A percentile compares a stretch with the other conserved stretches of the same genome.
Evolutionary conservation across 2,329 filamentous ascomycete species (phyloP).

Genomic region (Eurotiales sp.): DNA sequence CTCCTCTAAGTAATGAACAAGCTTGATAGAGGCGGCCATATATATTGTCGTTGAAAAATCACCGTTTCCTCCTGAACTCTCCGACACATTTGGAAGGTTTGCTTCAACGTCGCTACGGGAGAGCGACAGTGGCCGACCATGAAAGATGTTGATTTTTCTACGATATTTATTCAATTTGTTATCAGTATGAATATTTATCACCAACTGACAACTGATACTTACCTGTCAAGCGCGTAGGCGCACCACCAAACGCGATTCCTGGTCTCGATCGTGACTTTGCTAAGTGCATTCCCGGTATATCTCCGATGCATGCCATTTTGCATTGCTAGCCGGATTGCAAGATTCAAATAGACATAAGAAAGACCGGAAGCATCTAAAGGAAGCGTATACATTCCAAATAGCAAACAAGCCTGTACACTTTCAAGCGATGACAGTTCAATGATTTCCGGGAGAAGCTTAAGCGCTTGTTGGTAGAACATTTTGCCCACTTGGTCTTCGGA

Average conservation of each 20-base stretch:
- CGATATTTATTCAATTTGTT: too few species aligned
- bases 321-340: slow-evolving; percentile 55
- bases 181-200: too few species aligned
- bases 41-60: slow-evolving; percentile 44
- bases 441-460: slow-evolving; percentile 53
- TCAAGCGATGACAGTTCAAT: slow-evolving; percentile 55
- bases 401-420: slow-evolving; percentile 55
- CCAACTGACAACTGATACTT: too few species aligned
- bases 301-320: slow-evolving; percentile 59
- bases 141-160: slow-evolving; percentile 55
- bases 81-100: slow-evolving; percentile 47
- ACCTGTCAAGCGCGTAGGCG: slow-evolving; percentile 55
- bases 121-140: slow-evolving; percentile 53
- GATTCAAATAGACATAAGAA: slow-evolving; percentile 54
- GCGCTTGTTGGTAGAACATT: slow-evolving; percentile 55
- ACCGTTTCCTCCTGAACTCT: slow-evolving; percentile 39
- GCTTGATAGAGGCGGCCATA: slow-evolving; percentile 46
- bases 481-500: slow-evolving; percentile 54
- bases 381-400: slow-evolving; percentile 54
- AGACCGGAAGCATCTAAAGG: slow-evolving; percentile 55
- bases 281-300: slow-evolving; percentile 46
- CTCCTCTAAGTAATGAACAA: slow-evolving; percentile 38
- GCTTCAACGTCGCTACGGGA: slow-evolving; percentile 52
- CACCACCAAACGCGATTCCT: slow-evolving; percentile 58
- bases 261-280: slow-evolving; percentile 47